These are phyloP conservation scores for Cucurbita argyrosperma DNA, from an alignment of 306 rosid species.

Conservation along the genomic window DNA sequence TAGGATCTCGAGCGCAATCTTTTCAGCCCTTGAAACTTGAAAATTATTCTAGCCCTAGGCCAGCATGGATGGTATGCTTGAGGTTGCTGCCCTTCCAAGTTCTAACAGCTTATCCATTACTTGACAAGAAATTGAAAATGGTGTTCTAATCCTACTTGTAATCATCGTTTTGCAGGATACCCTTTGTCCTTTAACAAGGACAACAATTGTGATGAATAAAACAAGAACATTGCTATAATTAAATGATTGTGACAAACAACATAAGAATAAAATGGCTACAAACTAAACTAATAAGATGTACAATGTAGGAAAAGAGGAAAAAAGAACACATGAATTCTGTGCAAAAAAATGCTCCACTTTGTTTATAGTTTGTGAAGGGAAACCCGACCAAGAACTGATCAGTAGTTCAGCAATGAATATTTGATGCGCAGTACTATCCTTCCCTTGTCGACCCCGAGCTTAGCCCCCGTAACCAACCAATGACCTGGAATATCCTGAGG, in stretches of 20 bases:
- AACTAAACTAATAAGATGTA: conserved; percentile 4
- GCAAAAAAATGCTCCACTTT: conserved; percentile 82
- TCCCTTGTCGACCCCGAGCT: conserved; percentile 96
- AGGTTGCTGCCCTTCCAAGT: neutral
- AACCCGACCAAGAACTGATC: conserved; percentile 14
- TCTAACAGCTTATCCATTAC: neutral
- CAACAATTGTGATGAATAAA: neutral
- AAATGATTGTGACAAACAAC: conserved; percentile 3
- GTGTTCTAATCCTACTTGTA: neutral
- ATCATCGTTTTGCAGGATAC: neutral
- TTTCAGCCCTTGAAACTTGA: no score
- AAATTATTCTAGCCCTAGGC: no score
- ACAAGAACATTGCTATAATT: conserved; percentile 1
- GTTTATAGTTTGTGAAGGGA: conserved; percentile 26
- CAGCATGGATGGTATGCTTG: neutral
- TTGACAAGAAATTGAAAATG: neutral
- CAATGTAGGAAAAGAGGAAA: conserved; percentile 29
- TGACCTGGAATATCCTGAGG: conserved; percentile 97
- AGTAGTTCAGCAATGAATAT: conserved; percentile 81
- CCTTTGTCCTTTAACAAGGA: neutral
- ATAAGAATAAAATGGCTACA: neutral
- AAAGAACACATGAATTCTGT: conserved; percentile 44
- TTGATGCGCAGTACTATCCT: conserved; percentile 73
- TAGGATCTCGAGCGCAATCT: no score
- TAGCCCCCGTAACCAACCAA: conserved; percentile 98